A percentile compares a stretch with the other conserved stretches of the same genome.
These are phyloP conservation scores for Spathaspora gorwiae DNA, from an alignment of 805 yeast genomes.

Conservation along the genomic window DNA sequence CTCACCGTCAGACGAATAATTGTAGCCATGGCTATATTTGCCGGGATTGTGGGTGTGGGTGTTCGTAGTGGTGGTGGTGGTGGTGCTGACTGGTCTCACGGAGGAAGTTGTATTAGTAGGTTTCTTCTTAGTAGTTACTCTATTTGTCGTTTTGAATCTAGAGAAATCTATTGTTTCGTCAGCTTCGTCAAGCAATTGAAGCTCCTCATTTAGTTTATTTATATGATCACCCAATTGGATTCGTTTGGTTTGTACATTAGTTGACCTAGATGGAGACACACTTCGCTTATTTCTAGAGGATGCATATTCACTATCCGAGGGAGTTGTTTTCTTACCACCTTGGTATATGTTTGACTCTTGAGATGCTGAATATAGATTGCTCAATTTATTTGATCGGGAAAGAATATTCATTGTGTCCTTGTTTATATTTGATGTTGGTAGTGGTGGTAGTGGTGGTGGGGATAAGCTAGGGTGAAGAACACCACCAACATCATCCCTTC, in stretches of 20 bases:
- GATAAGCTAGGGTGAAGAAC: neutral
- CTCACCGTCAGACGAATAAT: neutral
- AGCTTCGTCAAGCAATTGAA: neutral
- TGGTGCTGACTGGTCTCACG: too few relatives aligned
- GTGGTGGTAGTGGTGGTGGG: neutral
- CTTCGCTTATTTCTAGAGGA: neutral
- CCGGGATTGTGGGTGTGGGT: neutral
- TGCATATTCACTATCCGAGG: too few relatives aligned
- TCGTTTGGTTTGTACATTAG: neutral
- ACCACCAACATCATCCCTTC: too few relatives aligned
- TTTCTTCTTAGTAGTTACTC: too few relatives aligned
- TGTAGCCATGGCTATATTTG: neutral
- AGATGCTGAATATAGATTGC: neutral
- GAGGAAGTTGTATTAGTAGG: too few relatives aligned
- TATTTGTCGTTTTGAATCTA: neutral
- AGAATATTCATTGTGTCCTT: neutral
- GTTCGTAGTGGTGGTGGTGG: too few relatives aligned
- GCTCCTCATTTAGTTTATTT: neutral
- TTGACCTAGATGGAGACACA: neutral
- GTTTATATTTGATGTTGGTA: neutral
- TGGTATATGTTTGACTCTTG: neutral
- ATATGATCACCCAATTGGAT: neutral
- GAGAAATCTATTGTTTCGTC: neutral
- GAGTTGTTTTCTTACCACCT: neutral
- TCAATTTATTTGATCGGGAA: neutral